Percentiles rank a stretch among this genome's conserved stretches.
Conservation (phyloP, 148 eudicot species). For the Suaeda aralocaspica region DNA sequence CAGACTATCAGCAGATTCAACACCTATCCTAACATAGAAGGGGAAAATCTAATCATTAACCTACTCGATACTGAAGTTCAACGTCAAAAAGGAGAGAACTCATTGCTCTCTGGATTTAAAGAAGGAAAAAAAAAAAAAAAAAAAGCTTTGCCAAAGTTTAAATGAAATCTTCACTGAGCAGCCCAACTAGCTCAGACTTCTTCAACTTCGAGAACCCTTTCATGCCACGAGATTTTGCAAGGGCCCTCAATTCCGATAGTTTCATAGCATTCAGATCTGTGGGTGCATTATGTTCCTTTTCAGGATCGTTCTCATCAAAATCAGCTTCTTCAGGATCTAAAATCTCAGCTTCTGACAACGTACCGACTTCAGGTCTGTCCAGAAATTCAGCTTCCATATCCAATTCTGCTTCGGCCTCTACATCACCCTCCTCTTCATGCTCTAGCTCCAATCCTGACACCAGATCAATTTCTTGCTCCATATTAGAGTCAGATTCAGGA, state of each 20-base stretch:
- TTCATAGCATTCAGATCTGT: constrained; percentile 62
- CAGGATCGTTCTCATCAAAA: constrained; percentile 33
- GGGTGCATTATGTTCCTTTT: constrained; percentile 22
- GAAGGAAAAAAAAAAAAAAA: too few species aligned
- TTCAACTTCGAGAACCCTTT: constrained; percentile 85
- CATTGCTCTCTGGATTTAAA: background rate
- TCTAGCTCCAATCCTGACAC: constrained; percentile 24
- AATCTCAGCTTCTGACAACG: constrained; percentile 39
- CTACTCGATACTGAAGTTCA: background rate
- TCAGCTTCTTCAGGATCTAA: constrained; percentile 36
- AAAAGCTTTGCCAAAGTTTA: background rate
- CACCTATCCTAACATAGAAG: background rate
- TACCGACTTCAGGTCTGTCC: constrained; percentile 39
- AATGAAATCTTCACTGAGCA: constrained; percentile 46
- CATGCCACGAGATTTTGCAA: constrained; percentile 84
- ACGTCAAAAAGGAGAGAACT: background rate
- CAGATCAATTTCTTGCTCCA: constrained; percentile 25
- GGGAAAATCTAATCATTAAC: background rate
- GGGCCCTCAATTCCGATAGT: constrained; percentile 59
- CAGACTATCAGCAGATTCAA: too few species aligned
- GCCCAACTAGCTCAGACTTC: constrained; percentile 64
- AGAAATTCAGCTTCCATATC: constrained; percentile 29
- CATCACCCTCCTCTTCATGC: constrained; percentile 24
- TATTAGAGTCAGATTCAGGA: constrained; percentile 25
- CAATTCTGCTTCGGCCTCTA: constrained; percentile 32